Base-by-base conservation (phyloP, 169 alveolate species). In the Cryptosporidium ryanae region DNA sequence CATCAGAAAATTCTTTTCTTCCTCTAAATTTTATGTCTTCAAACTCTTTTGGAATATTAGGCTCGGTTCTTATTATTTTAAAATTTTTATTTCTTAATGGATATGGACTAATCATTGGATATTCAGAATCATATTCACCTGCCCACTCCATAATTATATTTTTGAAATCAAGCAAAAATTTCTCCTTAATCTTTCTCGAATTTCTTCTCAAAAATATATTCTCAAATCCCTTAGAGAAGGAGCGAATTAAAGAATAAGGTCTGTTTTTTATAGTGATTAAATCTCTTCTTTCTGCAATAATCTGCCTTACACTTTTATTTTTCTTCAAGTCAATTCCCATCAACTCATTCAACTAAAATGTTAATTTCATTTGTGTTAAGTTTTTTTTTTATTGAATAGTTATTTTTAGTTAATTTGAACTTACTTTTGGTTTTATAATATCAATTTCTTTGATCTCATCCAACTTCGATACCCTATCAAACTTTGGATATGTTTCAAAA, bases 181-280 rank as follows among this genome's bases (percentile, higher is more conserved):
- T 55, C 31, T 76, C 66, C 63, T 38, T 76, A 25, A 55, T 55
- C 29, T 55, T 76, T 61, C 32, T 76, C 21, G 68, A 59, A 38
- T 76, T 76, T 25, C 87, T 76, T 38, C 71, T 48, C 2, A 55
- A 10, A 76, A 76, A 76, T 38, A 76, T 61, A 32, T 76, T 76
- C 38, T 76, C 44, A 61, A 76, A 76, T 7, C 87, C 71, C 38
- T 76, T 76, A 1, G 87, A 76, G 10, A 61, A 31, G 13, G 84
- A 76, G 57, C 87, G 57, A 18, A 49, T 76, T n/a, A 76, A 32
- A 3, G 87, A 76, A 23, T 57, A 76, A 43, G 87, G 87, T 23
- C 87, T n/a, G 18, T 61, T 63, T 48, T 76, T 76, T 32, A 61
- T 49, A 13, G 61, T 76, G 10, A 76, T 31, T 23, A 76, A 29